A percentile compares a stretch with the other conserved stretches of the same genome.
Evolutionary conservation across 2,329 filamentous ascomycete genomes (phyloP).

Genomic region (Zasmidium citrigriseum): DNA sequence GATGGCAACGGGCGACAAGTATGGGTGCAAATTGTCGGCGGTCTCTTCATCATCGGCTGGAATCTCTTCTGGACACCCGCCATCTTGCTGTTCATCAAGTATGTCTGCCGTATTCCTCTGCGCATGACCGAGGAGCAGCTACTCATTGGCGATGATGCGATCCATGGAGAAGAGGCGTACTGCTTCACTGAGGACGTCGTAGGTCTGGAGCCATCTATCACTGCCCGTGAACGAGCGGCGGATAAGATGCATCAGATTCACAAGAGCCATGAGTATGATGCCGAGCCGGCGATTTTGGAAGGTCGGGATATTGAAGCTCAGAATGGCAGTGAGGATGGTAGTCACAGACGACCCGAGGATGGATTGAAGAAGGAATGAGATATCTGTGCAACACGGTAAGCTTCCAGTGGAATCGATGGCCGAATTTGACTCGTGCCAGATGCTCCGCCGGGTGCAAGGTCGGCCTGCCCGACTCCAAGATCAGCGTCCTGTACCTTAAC

Average conservation of each 20-base stretch:
- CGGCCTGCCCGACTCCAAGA: no score
- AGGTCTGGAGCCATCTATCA: slow-evolving; percentile 17
- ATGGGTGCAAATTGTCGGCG: slow-evolving; percentile 52
- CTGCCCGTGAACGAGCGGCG: slow-evolving; percentile 5
- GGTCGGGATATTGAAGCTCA: slow-evolving; percentile 2
- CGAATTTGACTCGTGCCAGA: no score
- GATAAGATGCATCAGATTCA: slow-evolving; percentile 13
- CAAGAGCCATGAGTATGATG: slow-evolving; percentile 7
- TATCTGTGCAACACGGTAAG: no score
- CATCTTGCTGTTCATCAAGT: slow-evolving; percentile 54
- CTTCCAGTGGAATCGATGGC: no score
- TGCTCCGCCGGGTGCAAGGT: no score
- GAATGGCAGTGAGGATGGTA: background rate
- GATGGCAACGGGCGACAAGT: slow-evolving; percentile 54
- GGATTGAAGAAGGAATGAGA: background rate
- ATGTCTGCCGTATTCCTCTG: slow-evolving; percentile 50
- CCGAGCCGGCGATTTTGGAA: background rate
- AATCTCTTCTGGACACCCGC: slow-evolving; percentile 54
- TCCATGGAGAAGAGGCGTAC: slow-evolving; percentile 51
- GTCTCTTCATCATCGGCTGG: slow-evolving; percentile 52
- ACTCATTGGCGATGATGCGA: slow-evolving; percentile 49
- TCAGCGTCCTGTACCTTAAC: no score
- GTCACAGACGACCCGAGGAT: background rate
- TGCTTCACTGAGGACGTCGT: slow-evolving; percentile 28
- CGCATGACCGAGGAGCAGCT: slow-evolving; percentile 51